Percentiles rank a stretch among this genome's conserved stretches.
Evolutionary conservation across 768 basidiomycete species (phyloP).

Genomic region (Macrolepiota fuliginosa): DNA sequence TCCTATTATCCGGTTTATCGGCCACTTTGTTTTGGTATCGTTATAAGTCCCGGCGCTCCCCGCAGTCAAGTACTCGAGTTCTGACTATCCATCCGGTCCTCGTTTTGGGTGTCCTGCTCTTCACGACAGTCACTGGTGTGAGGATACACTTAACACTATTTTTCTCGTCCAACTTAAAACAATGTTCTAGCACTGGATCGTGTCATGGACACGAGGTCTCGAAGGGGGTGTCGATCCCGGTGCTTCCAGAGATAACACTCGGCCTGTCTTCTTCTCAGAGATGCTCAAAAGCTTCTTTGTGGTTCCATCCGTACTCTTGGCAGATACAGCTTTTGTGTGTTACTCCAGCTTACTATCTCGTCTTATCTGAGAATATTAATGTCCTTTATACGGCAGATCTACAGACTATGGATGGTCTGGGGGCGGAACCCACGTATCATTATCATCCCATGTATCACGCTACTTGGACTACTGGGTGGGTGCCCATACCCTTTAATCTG

Average conservation of each 20-base stretch:
- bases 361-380: background rate
- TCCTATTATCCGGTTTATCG: background rate
- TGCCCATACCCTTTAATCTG: background rate
- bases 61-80: background rate
- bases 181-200: background rate
- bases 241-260: background rate
- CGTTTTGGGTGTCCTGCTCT: constrained; percentile 4
- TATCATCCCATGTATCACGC: background rate
- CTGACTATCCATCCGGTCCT: background rate
- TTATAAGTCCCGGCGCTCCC: background rate
- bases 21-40: background rate
- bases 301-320: background rate
- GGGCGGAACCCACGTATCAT: background rate
- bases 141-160: background rate
- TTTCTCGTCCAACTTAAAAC: background rate
- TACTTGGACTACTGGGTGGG: background rate
- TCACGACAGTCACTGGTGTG: constrained; percentile 10
- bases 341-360: background rate
- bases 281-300: background rate
- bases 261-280: background rate
- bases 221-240: background rate
- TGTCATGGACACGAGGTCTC: background rate
- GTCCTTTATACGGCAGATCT: background rate
- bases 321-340: background rate
- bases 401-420: background rate